These are phyloP conservation scores for Forsythia viridissima DNA, from an alignment of 257 asterid species.

Conservation along the genomic window DNA sequence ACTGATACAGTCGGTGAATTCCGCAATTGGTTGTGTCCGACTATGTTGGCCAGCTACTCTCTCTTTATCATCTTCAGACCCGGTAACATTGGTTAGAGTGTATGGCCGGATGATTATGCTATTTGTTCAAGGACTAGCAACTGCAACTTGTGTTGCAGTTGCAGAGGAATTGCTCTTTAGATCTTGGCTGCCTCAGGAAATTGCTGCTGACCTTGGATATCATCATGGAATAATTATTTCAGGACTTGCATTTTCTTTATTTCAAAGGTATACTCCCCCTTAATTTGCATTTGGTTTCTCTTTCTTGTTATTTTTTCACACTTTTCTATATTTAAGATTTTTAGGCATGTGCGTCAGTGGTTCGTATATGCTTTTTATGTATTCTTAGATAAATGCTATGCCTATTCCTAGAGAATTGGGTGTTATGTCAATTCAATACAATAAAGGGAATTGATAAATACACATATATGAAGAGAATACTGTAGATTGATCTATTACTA, in stretches of 20 bases:
- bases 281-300: conserved; percentile 13
- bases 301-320: neutral
- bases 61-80: conserved; percentile 45
- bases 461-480: no score
- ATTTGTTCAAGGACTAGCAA: conserved; percentile 51
- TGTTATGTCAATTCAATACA: no score
- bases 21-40: conserved; percentile 64
- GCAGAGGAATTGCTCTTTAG: conserved; percentile 90
- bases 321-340: neutral
- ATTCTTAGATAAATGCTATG: neutral
- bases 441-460: no score
- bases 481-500: no score
- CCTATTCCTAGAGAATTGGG: neutral
- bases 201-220: conserved; percentile 79
- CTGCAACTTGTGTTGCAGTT: conserved; percentile 66
- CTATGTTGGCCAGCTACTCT: conserved; percentile 59
- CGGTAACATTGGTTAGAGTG: conserved; percentile 51
- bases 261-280: conserved; percentile 59
- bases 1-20: conserved; percentile 56
- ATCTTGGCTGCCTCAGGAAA: conserved; percentile 95
- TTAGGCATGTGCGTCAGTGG: neutral
- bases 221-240: conserved; percentile 72
- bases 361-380: neutral
- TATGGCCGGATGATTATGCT: conserved; percentile 49
- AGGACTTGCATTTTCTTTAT: conserved; percentile 74